These are phyloP conservation scores for Zymoseptoria tritici DNA, from an alignment of 2,329 filamentous ascomycete genomes.

Conservation along the genomic window DNA sequence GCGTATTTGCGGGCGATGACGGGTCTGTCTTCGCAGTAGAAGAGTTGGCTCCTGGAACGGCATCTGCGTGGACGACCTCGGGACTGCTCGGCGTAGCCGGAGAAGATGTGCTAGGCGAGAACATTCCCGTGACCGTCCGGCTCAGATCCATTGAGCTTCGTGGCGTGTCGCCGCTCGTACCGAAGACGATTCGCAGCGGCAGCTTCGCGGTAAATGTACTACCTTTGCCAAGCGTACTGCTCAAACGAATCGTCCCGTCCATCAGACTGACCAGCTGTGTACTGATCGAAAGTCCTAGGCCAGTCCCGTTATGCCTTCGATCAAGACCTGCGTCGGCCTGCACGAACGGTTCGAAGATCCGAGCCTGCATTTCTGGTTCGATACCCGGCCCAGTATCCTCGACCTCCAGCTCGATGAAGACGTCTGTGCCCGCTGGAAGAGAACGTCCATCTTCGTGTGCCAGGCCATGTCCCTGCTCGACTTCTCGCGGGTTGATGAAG, in stretches of 20 bases:
- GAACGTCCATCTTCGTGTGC: slow-evolving; percentile 23
- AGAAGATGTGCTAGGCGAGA: background rate
- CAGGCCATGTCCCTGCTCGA: slow-evolving; percentile 20
- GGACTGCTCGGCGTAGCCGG: background rate
- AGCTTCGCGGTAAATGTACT: slow-evolving; percentile 78
- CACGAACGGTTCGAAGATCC: slow-evolving; percentile 89
- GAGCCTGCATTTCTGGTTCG: slow-evolving; percentile 64
- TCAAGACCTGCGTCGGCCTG: slow-evolving; percentile 85
- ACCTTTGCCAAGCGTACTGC: slow-evolving; percentile 64
- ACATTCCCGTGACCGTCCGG: background rate
- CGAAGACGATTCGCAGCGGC: slow-evolving; percentile 65
- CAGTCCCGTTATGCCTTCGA: slow-evolving; percentile 85
- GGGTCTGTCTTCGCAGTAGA: background rate
- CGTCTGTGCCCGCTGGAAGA: slow-evolving; percentile 55
- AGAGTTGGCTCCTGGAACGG: background rate
- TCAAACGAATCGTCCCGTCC: slow-evolving; percentile 66
- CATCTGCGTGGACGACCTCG: background rate
- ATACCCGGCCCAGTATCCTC: slow-evolving; percentile 85
- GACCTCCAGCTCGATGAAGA: slow-evolving; percentile 80
- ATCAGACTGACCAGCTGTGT: slow-evolving; percentile 77
- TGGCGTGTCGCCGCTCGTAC: background rate
- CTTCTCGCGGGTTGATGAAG: slow-evolving; percentile 38
- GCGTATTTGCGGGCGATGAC: background rate
- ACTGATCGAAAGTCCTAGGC: slow-evolving; percentile 81
- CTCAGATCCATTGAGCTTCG: background rate